A percentile compares a stretch with the other conserved stretches of the same genome.
Conservation (phyloP, 306 rosid species). For the Gastrolobium bilobum region DNA sequence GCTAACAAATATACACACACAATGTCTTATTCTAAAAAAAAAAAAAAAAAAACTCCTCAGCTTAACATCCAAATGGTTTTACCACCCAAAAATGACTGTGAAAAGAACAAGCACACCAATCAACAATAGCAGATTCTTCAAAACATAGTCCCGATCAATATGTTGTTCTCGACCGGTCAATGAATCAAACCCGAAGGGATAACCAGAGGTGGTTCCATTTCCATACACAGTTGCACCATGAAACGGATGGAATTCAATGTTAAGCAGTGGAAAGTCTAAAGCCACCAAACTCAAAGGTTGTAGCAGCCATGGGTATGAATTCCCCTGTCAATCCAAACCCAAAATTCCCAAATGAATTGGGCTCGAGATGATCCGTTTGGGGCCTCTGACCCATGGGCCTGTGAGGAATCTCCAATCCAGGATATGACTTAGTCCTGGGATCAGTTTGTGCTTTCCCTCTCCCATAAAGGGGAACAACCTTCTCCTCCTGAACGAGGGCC, state of each 20-base stretch:
- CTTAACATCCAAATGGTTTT: too few relatives aligned
- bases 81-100: too few relatives aligned
- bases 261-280: constrained; percentile 69
- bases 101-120: constrained; percentile 76
- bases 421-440: constrained; percentile 81
- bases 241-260: constrained; percentile 81
- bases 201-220: constrained; percentile 85
- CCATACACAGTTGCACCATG: constrained; percentile 78
- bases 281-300: constrained; percentile 85
- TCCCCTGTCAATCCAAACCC: constrained; percentile 93
- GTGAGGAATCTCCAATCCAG: constrained; percentile 77
- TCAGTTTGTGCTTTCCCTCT: constrained; percentile 82
- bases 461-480: constrained; percentile 92
- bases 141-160: constrained; percentile 64
- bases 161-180: constrained; percentile 64
- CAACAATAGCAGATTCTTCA: constrained; percentile 83
- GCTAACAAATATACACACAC: too few relatives aligned
- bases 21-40: too few relatives aligned
- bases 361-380: constrained; percentile 61
- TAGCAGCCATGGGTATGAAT: constrained; percentile 79
- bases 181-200: constrained; percentile 68
- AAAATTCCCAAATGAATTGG: constrained; percentile 66
- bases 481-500: constrained; percentile 79
- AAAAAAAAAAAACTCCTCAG: too few relatives aligned
- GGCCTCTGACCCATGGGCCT: constrained; percentile 93